A percentile compares a stretch with the other conserved stretches of the same genome.
Evolutionary conservation across 2,329 filamentous ascomycete species (phyloP).

Genomic region (Penicillium sp.): DNA sequence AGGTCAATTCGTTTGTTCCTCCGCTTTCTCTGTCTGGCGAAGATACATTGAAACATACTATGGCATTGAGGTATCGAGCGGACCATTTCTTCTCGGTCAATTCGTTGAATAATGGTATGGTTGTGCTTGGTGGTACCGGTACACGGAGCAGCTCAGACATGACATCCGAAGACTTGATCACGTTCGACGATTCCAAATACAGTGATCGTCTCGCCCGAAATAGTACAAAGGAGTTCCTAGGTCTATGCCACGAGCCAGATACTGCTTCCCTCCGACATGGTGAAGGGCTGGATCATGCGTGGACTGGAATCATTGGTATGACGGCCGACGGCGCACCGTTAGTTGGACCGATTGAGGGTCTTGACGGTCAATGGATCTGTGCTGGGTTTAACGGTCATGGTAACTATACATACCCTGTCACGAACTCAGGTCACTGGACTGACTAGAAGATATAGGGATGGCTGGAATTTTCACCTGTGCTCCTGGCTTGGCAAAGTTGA

Average conservation of each 20-base stretch:
- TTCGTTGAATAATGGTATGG: constrained; percentile 1
- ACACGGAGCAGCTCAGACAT: background rate
- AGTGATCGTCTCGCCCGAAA: background rate
- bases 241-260: background rate
- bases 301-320: constrained; percentile 6
- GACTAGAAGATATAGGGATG: constrained; percentile 2
- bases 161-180: background rate
- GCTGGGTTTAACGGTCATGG: constrained; percentile 9
- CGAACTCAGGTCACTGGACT: background rate
- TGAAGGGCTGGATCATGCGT: constrained; percentile 6
- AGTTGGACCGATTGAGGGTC: constrained; percentile 1
- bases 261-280: background rate
- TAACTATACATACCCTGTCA: background rate
- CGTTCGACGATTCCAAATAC: constrained; percentile 5
- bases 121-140: constrained; percentile 4
- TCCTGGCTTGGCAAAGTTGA: constrained; percentile 3
- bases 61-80: constrained; percentile 2
- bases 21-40: background rate
- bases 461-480: constrained; percentile 6
- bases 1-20: constrained; percentile 6
- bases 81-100: constrained; percentile 10
- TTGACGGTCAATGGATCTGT: constrained; percentile 7
- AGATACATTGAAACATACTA: constrained; percentile 1
- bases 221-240: background rate
- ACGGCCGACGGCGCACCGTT: constrained; percentile 2